These are phyloP conservation scores for Suhomyces pyralidae DNA, from an alignment of 805 yeast genomes.

Conservation along the genomic window DNA sequence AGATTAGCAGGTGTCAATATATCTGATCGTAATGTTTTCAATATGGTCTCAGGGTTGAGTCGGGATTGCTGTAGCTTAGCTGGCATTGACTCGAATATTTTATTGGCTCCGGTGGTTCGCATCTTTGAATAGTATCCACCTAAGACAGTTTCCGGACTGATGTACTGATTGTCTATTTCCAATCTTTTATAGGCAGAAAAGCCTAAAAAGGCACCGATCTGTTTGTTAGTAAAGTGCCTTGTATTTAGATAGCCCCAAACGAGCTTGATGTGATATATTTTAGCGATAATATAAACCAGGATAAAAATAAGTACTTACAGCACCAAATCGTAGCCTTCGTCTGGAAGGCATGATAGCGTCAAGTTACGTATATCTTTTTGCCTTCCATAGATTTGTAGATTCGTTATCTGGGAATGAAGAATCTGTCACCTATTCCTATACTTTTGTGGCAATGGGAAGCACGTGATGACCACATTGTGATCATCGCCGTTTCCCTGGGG, in stretches of 20 bases:
- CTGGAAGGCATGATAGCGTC: slow-evolving; percentile 4
- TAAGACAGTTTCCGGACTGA: slow-evolving; percentile 4
- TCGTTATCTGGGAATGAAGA: not conserved
- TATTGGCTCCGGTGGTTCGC: not conserved
- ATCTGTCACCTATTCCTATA: not conserved
- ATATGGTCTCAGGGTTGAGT: not conserved
- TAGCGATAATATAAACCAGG: not conserved
- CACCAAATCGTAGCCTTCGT: slow-evolving; percentile 20
- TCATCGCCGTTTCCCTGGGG: not conserved
- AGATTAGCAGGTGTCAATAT: not conserved
- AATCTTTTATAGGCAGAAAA: slow-evolving; percentile 17
- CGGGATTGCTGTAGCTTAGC: not conserved
- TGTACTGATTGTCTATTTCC: slow-evolving; percentile 7
- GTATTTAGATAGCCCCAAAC: not conserved
- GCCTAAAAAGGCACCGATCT: slow-evolving; percentile 24
- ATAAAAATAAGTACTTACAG: slow-evolving; percentile 16
- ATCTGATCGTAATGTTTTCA: not conserved
- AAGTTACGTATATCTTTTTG: not conserved
- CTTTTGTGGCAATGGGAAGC: not conserved
- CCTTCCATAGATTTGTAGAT: not conserved
- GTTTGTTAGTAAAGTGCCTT: slow-evolving; percentile 4
- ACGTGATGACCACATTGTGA: not conserved
- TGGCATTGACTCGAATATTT: not conserved
- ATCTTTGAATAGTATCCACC: slow-evolving; percentile 1
- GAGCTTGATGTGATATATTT: not conserved